These are phyloP conservation scores for Trypanosoma lewisi DNA, from an alignment of 208 protist genomes.

Conservation along the genomic window DNA sequence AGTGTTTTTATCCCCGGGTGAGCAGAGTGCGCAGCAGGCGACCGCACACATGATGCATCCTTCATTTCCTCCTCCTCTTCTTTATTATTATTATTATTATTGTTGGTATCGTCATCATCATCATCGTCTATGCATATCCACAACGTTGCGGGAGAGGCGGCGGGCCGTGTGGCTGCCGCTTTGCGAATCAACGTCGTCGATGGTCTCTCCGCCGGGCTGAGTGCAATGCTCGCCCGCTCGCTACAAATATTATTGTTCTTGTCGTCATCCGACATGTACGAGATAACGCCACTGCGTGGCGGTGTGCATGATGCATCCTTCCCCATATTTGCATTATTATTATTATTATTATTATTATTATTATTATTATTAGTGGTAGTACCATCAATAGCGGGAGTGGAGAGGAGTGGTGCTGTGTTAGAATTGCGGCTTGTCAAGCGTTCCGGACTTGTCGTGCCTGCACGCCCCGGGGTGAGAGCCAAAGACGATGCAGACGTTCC, in stretches of 20 bases:
- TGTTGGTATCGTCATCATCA: constrained; percentile 58
- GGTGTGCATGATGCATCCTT: neutral
- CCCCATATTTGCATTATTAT: neutral
- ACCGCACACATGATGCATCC: constrained; percentile 5
- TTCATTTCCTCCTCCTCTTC: constrained; percentile 31
- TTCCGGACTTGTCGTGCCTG: neutral
- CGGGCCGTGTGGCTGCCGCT: constrained; percentile 53
- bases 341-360: too few relatives aligned
- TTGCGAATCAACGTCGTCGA: constrained; percentile 56
- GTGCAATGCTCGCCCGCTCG: constrained; percentile 5
- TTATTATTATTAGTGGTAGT: too few relatives aligned
- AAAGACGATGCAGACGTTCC: neutral
- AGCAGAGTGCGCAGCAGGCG: neutral
- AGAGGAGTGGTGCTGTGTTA: neutral
- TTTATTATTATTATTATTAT: too few relatives aligned
- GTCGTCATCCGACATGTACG: neutral
- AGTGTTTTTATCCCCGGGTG: neutral
- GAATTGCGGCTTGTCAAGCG: constrained; percentile 6
- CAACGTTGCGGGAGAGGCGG: constrained; percentile 52
- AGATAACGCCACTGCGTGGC: neutral
- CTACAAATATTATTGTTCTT: constrained; percentile 2
- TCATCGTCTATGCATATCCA: constrained; percentile 79
- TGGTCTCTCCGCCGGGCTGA: constrained; percentile 23
- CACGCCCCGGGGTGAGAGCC: neutral
- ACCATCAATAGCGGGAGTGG: too few relatives aligned